Percentiles rank a stretch among this genome's conserved stretches.
phyloP scores from a whole-genome alignment of 192 early-diverging fungal genomes.

The Backusella sp. region DNA sequence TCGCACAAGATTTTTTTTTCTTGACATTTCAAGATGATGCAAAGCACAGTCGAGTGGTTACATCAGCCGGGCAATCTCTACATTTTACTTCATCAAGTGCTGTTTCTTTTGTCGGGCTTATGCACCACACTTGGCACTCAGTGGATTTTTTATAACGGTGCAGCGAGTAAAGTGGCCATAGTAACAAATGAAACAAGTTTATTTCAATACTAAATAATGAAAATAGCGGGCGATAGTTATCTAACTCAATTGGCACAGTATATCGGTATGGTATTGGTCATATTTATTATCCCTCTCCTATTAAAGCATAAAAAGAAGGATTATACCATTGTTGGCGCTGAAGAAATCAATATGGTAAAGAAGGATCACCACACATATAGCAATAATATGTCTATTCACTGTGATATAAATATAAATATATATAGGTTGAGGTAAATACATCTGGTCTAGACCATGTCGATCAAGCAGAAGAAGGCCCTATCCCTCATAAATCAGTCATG shows the following conservation, averaged over 20 bases:
- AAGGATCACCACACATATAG: not conserved
- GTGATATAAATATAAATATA: too few relatives aligned
- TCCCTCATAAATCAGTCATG: constrained; percentile 32
- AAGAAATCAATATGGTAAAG: constrained; percentile 11
- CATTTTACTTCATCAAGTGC: constrained; percentile 39
- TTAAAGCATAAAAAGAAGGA: constrained; percentile 11
- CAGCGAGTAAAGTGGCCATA: constrained; percentile 46
- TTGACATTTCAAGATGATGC: not conserved
- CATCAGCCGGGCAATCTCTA: constrained; percentile 8
- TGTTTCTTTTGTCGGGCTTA: constrained; percentile 51
- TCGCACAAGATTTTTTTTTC: not conserved
- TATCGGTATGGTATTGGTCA: constrained; percentile 41
- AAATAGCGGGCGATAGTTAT: constrained; percentile 34
- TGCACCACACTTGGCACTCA: constrained; percentile 52
- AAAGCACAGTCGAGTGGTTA: not conserved
- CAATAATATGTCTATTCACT: too few relatives aligned
- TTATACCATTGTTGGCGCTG: constrained; percentile 10
- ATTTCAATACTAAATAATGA: not conserved
- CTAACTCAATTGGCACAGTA: constrained; percentile 33
- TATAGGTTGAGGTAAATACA: constrained; percentile 23
- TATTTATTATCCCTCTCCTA: constrained; percentile 36
- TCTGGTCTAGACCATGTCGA: constrained; percentile 21
- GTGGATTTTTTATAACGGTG: constrained; percentile 60
- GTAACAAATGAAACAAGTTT: not conserved
- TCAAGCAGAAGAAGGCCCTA: constrained; percentile 24